Percentiles rank a stretch among this genome's conserved stretches.
Conservation (phyloP, 2,329 filamentous ascomycete species). For the Aspergillus calidoustus region DNA sequence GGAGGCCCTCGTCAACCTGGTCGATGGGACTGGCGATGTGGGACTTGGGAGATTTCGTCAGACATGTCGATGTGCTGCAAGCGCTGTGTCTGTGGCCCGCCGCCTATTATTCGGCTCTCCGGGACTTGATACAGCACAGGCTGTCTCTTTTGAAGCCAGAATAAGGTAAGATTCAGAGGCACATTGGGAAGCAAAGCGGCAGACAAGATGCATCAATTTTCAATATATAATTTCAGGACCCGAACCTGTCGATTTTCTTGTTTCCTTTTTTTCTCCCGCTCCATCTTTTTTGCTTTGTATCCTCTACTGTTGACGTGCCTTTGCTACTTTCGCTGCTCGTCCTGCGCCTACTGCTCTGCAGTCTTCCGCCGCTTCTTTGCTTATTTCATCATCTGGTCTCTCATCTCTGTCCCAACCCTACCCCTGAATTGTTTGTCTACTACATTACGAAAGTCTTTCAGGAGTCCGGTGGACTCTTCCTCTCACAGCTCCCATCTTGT, state of each 20-base stretch:
- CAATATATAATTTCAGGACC: constrained; percentile 13
- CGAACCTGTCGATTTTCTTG: constrained; percentile 1
- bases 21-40: constrained; percentile 24
- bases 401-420: constrained; percentile 5
- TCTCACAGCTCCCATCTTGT: constrained; percentile 11
- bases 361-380: constrained; percentile 21
- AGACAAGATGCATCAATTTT: constrained; percentile 32
- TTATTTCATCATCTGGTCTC: constrained; percentile 17
- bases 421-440: constrained; percentile 12
- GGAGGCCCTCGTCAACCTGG: constrained; percentile 33
- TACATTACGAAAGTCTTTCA: constrained; percentile 1
- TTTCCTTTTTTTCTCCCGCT: constrained; percentile 4
- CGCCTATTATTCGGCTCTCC: constrained; percentile 18
- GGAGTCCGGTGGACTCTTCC: constrained; percentile 3
- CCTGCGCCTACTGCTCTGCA: constrained; percentile 14
- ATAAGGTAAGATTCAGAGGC: constrained; percentile 10
- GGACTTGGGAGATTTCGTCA: constrained; percentile 35
- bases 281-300: constrained; percentile 19
- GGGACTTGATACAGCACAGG: constrained; percentile 23
- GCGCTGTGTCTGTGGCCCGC: constrained; percentile 26
- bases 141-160: constrained; percentile 7
- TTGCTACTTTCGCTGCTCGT: constrained; percentile 10
- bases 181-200: constrained; percentile 14
- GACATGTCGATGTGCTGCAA: constrained; percentile 37
- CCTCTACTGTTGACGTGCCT: constrained; percentile 9